Evolutionary conservation across 2,329 filamentous ascomycete genomes (phyloP), one percentile per base, ranked within the genome.

Genomic region (Fusarium piperis): DNA sequence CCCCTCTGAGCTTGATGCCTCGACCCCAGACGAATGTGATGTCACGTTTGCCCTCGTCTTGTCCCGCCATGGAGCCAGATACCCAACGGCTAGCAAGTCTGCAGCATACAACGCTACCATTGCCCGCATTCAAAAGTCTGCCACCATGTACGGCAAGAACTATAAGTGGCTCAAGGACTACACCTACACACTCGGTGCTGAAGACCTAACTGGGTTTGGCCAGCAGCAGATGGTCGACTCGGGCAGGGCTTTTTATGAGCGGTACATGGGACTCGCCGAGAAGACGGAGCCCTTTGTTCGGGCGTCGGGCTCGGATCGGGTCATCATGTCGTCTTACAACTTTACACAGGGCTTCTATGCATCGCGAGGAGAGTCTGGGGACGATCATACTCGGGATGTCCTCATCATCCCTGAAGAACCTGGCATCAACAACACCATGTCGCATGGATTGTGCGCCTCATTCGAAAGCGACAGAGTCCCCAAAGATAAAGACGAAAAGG

Each of bases 11-110:
- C 88, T 94, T 57, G 84, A 89, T 16, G 74, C 85, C 8, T 83
- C 84, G 9, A 83, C 92, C 1, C 94, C 94, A 0, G 73, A 83
- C 1, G 85, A 84, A n/a, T 98, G 95, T 81, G 83, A 88, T 13
- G 83, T 95, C 74, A 95, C 91, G 3, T 95, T 97, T 80, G 95
- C 88, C 1, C 92, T 95, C 76, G 84, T 95, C 26, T 87, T 98
- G 53, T 94, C 94, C 23, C 90, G 95, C 3, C 95, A 98, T 79
- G 95, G 94, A 53, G 93, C 93, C 38, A 89, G 95, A 59, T 92
- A 94, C 78, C 95, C 95, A 1, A 97, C 94, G 0, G 77, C 83
- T 12, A 83, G 84, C 71, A 97, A 95, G 83, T 88, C 90, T 1
- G 78, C 79, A 12, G 78, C 80, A 8, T 97, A 97, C 81, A 86